Percentiles rank a stretch among this genome's conserved stretches.
These are phyloP conservation scores for Sordariomycetes sp. DNA, from an alignment of 2,329 filamentous ascomycete species.

Conservation along the genomic window DNA sequence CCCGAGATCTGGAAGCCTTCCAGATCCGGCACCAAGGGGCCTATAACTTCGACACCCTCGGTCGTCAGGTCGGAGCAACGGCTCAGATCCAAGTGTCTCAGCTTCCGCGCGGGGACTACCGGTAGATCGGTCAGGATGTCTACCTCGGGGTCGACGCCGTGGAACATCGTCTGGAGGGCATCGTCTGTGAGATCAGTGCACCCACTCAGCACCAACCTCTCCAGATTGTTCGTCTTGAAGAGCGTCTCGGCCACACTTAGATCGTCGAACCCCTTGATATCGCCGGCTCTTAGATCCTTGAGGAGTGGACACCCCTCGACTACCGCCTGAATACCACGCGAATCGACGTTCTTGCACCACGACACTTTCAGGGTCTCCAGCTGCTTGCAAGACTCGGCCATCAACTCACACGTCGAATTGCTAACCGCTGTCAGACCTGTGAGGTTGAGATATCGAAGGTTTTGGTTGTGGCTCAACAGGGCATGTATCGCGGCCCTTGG, in stretches of 20 bases:
- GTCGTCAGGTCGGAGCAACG: slow-evolving; percentile 68
- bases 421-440: slow-evolving; percentile 71
- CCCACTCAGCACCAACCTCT: slow-evolving; percentile 71
- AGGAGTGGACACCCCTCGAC: slow-evolving; percentile 63
- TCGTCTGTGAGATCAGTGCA: slow-evolving; percentile 71
- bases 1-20: slow-evolving; percentile 78
- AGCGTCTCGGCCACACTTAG: slow-evolving; percentile 60
- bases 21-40: slow-evolving; percentile 64
- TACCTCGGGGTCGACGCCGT: slow-evolving; percentile 65
- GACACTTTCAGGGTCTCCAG: slow-evolving; percentile 83
- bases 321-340: slow-evolving; percentile 61
- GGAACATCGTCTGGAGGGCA: slow-evolving; percentile 61
- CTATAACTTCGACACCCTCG: slow-evolving; percentile 58
- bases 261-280: slow-evolving; percentile 71
- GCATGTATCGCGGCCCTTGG: slow-evolving; percentile 67
- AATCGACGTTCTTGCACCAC: slow-evolving; percentile 83
- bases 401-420: slow-evolving; percentile 77
- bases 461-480: slow-evolving; percentile 62
- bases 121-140: slow-evolving; percentile 71
- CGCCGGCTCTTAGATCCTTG: slow-evolving; percentile 70
- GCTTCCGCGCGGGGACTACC: slow-evolving; percentile 63
- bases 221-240: slow-evolving; percentile 71
- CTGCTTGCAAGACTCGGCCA: slow-evolving; percentile 68
- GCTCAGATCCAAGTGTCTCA: slow-evolving; percentile 79
- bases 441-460: slow-evolving; percentile 75